Evolutionary conservation across 2,329 filamentous ascomycete species (phyloP).

Genomic region (Pyrenochaeta sp.): DNA sequence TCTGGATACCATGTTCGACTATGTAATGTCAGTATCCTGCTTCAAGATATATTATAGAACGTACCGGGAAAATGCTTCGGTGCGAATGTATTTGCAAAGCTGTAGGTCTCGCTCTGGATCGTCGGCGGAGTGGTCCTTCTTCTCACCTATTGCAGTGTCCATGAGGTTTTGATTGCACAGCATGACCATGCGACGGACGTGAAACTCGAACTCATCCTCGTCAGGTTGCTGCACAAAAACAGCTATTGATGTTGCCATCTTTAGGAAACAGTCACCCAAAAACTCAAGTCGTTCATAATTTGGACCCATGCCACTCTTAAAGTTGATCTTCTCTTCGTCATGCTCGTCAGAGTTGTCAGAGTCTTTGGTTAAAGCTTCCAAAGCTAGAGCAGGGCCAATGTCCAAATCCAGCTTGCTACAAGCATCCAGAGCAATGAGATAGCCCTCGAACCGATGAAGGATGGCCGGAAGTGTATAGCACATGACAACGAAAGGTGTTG

Average conservation of each 20-base stretch:
- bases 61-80: constrained; percentile 78
- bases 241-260: constrained; percentile 93
- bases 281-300: constrained; percentile 97
- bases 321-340: constrained; percentile 71
- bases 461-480: constrained; percentile 82
- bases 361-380: constrained; percentile 94
- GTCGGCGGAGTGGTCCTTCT: constrained; percentile 47
- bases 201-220: constrained; percentile 84
- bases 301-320: constrained; percentile 85
- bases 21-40: constrained; percentile 22
- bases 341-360: constrained; percentile 84
- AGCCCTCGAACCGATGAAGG: constrained; percentile 82
- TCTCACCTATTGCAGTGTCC: constrained; percentile 68
- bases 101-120: constrained; percentile 54
- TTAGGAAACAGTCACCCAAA: constrained; percentile 90
- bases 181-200: constrained; percentile 88
- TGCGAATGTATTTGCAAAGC: constrained; percentile 80
- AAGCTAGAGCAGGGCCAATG: constrained; percentile 73
- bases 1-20: constrained; percentile 88
- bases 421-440: constrained; percentile 80
- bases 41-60: constrained; percentile 18
- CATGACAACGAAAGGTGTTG: constrained; percentile 74
- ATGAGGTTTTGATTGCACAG: constrained; percentile 93
- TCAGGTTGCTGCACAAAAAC: constrained; percentile 80
- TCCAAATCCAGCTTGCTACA: constrained; percentile 70